A percentile compares a stretch with the other conserved stretches of the same genome.
Conservation (phyloP, 169 alveolate species). For the Plasmodium gallinaceum region DNA sequence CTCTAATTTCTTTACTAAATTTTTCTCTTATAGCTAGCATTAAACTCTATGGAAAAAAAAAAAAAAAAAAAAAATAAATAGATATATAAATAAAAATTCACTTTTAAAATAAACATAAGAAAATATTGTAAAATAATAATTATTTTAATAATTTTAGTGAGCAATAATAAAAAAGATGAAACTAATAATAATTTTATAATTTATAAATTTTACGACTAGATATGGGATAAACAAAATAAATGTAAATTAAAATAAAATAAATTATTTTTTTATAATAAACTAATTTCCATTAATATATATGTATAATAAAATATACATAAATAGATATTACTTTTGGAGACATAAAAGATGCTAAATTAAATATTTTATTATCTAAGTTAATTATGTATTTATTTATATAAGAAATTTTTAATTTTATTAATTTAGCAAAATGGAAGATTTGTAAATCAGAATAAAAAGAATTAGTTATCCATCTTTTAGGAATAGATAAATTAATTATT, state of each 20-base stretch:
- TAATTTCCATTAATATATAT: not conserved
- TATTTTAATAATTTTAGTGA: too few species aligned
- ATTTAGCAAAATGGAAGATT: slow-evolving; percentile 47
- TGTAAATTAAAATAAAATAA: too few species aligned
- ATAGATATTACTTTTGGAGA: slow-evolving; percentile 44
- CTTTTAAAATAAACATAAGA: not conserved
- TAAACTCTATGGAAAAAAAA: slow-evolving; percentile 28
- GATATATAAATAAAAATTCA: not conserved
- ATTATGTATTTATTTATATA: slow-evolving; percentile 31
- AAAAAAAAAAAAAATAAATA: not conserved
- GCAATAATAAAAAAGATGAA: too few species aligned
- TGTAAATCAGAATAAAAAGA: slow-evolving; percentile 53
- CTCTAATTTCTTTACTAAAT: slow-evolving; percentile 34
- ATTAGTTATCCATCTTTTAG: slow-evolving; percentile 57
- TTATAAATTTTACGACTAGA: not conserved
- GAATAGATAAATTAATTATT: slow-evolving; percentile 36
- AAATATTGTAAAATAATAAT: too few species aligned
- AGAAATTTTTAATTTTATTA: slow-evolving; percentile 35
- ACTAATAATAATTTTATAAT: too few species aligned
- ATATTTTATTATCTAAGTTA: slow-evolving; percentile 15
- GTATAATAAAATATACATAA: not conserved
- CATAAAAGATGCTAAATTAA: slow-evolving; percentile 54
- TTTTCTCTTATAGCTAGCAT: slow-evolving; percentile 59
- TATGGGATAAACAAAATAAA: not conserved
- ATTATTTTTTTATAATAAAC: too few species aligned